Conservation (phyloP, 225 moss, liverwort and hornwort genomes). For the Ulota crispa region DNA sequence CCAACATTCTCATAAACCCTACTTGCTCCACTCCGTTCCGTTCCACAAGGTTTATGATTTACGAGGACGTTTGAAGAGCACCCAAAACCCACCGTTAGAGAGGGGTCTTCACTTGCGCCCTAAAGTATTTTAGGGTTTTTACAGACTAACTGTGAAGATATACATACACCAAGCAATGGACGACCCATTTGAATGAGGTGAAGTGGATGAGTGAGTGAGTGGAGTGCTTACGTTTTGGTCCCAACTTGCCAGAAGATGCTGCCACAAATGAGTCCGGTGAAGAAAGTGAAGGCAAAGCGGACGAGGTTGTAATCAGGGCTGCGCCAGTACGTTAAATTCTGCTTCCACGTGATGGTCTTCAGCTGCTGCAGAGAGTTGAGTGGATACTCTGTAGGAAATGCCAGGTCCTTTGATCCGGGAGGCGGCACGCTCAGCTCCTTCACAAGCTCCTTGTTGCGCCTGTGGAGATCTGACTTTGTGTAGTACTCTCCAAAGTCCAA, state of each 20-base stretch:
- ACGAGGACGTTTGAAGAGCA: neutral
- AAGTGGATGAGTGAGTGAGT: neutral
- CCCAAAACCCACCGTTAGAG: neutral
- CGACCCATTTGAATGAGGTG: neutral
- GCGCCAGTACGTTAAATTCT: conserved; percentile 49
- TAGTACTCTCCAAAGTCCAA: conserved; percentile 42
- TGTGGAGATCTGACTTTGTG: conserved; percentile 19
- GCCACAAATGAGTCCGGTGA: conserved; percentile 43
- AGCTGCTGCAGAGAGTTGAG: conserved; percentile 29
- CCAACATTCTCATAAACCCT: neutral
- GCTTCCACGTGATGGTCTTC: conserved; percentile 41
- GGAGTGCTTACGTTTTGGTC: conserved; percentile 39
- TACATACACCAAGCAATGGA: neutral
- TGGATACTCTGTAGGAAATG: conserved; percentile 44
- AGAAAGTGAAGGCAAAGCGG: conserved; percentile 45
- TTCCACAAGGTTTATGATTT: neutral
- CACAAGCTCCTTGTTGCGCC: conserved; percentile 48
- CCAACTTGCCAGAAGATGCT: conserved; percentile 62
- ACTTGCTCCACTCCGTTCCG: neutral
- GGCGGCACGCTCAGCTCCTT: conserved; percentile 32
- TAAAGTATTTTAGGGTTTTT: neutral
- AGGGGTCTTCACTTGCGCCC: neutral
- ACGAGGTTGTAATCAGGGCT: conserved; percentile 60
- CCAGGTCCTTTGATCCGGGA: conserved; percentile 29
- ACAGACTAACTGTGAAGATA: neutral